Base-by-base conservation (phyloP, 2,329 filamentous ascomycete genomes). In the Neoascochyta sp. region DNA sequence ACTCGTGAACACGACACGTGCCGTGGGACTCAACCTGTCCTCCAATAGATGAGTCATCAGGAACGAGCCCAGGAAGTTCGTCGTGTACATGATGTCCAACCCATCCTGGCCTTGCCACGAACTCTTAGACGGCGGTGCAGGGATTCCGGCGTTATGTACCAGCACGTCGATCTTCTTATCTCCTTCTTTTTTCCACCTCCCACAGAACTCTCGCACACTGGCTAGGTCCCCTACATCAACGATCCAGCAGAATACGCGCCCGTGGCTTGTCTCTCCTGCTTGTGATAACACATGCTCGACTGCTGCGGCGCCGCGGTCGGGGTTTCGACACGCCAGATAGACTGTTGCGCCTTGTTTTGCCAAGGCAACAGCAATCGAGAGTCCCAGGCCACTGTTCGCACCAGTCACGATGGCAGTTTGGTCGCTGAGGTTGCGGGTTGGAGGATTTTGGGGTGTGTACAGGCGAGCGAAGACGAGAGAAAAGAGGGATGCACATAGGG, bases 381-480 rank as follows among this genome's bases (percentile, higher is more conserved):
- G 62, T 0, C 73, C 73, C 9, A 76, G 51, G 4, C 73, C 73
- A 2, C 66, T 63, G 22, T 70, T 75, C 7, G 68, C 68, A 13
- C 72, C 71, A 5, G 72, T 74, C 10, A 74, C 46, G 7, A 75
- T 53, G 3, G 73, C 64, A 1, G 65, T 70, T 41, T 68, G 68
- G 9, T 66, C 64, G 7, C 56, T 59, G 26, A 73, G 34, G 12
- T 43, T 14, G 27, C 41, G 36, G 9, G 20, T 13, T 2, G 43
- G 23, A 8, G 29, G 24, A 6, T 8, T 6, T 10, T 47, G 43
- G 7, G 36, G 36, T 9, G 15, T 36, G 23, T 39, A 47, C 4
- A 48, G 22, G 11, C 41, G 38, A 7, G 41, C 36, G 17, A 47
- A 33, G 9, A 24, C 12, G 12, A 47, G 17, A 8, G 29, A 18